phyloP scores from a whole-genome alignment of 2,329 filamentous ascomycete genomes.

The Calonectria honghensis region DNA sequence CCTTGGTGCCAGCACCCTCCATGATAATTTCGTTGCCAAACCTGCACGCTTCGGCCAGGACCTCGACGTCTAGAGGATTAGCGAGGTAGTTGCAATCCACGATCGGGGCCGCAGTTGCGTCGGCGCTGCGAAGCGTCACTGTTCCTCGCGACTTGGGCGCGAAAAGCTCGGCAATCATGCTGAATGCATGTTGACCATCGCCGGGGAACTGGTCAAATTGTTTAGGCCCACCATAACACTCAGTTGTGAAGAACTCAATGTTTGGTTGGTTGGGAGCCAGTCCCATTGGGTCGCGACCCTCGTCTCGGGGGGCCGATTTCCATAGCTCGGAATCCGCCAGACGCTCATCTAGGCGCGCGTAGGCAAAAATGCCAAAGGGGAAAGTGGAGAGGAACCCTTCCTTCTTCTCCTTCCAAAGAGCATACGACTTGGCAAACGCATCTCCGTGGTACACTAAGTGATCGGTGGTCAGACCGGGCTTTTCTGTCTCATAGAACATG shows the following conservation, averaged over 20 bases:
- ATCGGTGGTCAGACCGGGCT: conserved; percentile 73
- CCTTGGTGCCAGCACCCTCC: conserved; percentile 74
- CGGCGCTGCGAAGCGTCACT: conserved; percentile 69
- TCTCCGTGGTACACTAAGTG: conserved; percentile 71
- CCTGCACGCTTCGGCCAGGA: conserved; percentile 75
- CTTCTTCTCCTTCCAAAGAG: conserved; percentile 75
- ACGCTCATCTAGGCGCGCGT: conserved; percentile 76
- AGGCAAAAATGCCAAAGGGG: conserved; percentile 78
- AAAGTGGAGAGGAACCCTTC: conserved; percentile 76
- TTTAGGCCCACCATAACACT: conserved; percentile 77
- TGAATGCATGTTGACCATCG: conserved; percentile 73
- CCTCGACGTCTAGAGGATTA: conserved; percentile 74
- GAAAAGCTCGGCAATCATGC: conserved; percentile 75
- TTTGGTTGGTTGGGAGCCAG: conserved; percentile 74
- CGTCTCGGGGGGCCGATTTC: conserved; percentile 67
- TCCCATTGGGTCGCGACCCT: conserved; percentile 78
- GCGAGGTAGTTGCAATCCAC: conserved; percentile 76
- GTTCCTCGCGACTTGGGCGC: conserved; percentile 73
- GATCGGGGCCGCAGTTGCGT: conserved; percentile 71
- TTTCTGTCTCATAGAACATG: conserved; percentile 76
- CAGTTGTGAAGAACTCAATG: conserved; percentile 77
- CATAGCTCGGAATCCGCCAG: conserved; percentile 73
- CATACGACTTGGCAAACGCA: conserved; percentile 69
- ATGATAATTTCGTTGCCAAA: conserved; percentile 77
- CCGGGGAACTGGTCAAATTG: conserved; percentile 73